Percentiles rank a stretch among this genome's conserved stretches.
These are phyloP conservation scores for Lachnellula hyalina DNA, from an alignment of 2,329 filamentous ascomycete genomes.

Conservation along the genomic window DNA sequence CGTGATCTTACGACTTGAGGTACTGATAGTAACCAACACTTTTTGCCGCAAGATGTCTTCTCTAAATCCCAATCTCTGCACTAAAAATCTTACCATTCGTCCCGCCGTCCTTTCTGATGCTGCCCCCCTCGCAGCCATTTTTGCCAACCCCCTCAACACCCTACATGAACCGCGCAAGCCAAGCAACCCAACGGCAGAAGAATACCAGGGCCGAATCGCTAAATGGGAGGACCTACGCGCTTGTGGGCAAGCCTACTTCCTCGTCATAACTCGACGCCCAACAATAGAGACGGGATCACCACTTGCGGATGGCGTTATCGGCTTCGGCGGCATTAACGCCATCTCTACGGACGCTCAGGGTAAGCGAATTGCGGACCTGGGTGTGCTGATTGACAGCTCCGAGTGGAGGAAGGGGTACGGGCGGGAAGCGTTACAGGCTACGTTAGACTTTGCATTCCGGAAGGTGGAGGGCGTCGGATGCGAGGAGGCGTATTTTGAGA, in stretches of 20 bases:
- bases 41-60: constrained; percentile 5
- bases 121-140: constrained; percentile 1
- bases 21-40: constrained; percentile 2
- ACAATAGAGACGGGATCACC: neutral
- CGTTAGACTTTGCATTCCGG: constrained; percentile 3
- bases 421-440: constrained; percentile 5
- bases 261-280: constrained; percentile 3
- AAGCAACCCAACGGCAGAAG: constrained; percentile 5
- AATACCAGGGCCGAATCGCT: constrained; percentile 3
- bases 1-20: neutral
- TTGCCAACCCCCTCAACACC: constrained; percentile 3
- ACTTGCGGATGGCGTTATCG: neutral
- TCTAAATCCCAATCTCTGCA: constrained; percentile 3
- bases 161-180: constrained; percentile 1
- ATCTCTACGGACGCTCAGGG: constrained; percentile 4
- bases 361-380: constrained; percentile 2
- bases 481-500: constrained; percentile 4
- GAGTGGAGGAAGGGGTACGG: constrained; percentile 7
- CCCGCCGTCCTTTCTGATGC: constrained; percentile 3
- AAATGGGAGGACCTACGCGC: constrained; percentile 4
- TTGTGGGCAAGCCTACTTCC: constrained; percentile 2
- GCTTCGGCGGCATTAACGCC: constrained; percentile 2
- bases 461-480: constrained; percentile 2
- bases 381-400: constrained; percentile 5
- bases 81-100: constrained; percentile 5